These are phyloP conservation scores for Cajanus cajan DNA, from an alignment of 306 rosid species.

Conservation along the genomic window DNA sequence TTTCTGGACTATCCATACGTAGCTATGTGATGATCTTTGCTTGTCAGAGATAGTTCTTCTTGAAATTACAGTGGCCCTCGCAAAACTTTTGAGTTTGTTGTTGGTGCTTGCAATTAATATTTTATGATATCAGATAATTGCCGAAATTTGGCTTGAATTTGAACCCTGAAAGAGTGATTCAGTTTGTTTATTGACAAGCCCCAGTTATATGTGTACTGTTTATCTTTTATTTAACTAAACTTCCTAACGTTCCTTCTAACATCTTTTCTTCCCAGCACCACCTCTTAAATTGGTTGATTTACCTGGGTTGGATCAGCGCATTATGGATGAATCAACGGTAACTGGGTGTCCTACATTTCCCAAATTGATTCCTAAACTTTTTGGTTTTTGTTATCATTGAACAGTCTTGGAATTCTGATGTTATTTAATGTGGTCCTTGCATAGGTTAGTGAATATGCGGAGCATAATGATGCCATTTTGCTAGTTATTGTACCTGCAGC, in stretches of 20 bases:
- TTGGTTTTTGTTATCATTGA: not conserved
- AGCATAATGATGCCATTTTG: conserved; percentile 91
- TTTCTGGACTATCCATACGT: not conserved
- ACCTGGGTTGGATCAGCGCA: conserved; percentile 97
- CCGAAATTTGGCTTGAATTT: conserved; percentile 5
- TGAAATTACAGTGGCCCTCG: not conserved
- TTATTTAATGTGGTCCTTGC: conserved; percentile 35
- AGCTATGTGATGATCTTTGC: not conserved
- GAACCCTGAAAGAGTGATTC: conserved; percentile 4
- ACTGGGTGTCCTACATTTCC: conserved; percentile 32
- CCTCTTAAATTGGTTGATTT: conserved; percentile 89
- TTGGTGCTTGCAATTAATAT: not conserved
- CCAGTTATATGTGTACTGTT: not conserved
- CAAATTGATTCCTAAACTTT: not conserved
- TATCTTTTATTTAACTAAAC: not conserved
- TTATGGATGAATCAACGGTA: conserved; percentile 85
- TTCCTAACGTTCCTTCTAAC: conserved; percentile 23
- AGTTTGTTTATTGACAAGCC: conserved; percentile 8
- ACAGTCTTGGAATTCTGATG: conserved; percentile 25
- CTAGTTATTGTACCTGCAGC: conserved; percentile 84
- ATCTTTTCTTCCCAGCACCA: conserved; percentile 69
- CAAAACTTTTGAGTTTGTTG: not conserved
- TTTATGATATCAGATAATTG: not conserved
- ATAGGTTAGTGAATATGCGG: conserved; percentile 89
- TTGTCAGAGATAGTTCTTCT: not conserved